phyloP scores from a whole-genome alignment of 768 basidiomycete species.

The Candolleomyces eurysporus region DNA sequence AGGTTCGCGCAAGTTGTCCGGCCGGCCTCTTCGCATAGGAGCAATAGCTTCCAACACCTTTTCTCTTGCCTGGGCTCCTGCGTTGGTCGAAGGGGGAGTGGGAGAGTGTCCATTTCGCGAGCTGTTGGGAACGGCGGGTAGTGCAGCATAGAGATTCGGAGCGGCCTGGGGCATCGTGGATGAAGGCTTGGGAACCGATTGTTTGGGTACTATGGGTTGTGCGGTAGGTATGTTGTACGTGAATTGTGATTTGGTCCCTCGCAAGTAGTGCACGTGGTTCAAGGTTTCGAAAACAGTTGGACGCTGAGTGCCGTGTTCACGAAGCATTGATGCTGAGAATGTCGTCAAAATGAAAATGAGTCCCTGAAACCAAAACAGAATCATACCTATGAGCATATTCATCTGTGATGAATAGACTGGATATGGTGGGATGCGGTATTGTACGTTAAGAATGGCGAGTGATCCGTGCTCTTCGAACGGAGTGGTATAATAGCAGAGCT shows the following conservation, averaged over 20 bases:
- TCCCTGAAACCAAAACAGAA: conserved; percentile 2
- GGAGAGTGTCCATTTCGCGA: conserved; percentile 18
- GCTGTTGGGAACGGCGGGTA: background rate
- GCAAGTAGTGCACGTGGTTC: conserved; percentile 75
- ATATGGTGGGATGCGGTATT: conserved; percentile 89
- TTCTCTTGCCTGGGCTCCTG: conserved; percentile 69
- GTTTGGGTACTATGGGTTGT: conserved; percentile 43
- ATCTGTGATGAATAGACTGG: conserved; percentile 83
- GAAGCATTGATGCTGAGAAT: conserved; percentile 79
- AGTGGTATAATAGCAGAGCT: conserved; percentile 98
- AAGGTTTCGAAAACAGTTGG: conserved; percentile 89
- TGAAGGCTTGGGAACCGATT: conserved; percentile 25
- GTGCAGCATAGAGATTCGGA: background rate
- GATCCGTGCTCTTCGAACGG: conserved; percentile 99
- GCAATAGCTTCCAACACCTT: conserved; percentile 78
- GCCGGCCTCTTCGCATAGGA: conserved; percentile 74
- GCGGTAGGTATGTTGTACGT: conserved; percentile 58
- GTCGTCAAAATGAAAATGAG: conserved; percentile 11
- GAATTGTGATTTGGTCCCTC: conserved; percentile 82
- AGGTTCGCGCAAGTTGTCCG: conserved; percentile 33
- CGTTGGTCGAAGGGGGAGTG: conserved; percentile 27
- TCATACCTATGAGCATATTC: conserved; percentile 78
- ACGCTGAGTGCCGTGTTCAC: conserved; percentile 83
- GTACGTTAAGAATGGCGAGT: conserved; percentile 93
- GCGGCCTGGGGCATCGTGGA: conserved; percentile 12